phyloP scores from a whole-genome alignment of 2,329 filamentous ascomycete species.

The Didymella glomerata region DNA sequence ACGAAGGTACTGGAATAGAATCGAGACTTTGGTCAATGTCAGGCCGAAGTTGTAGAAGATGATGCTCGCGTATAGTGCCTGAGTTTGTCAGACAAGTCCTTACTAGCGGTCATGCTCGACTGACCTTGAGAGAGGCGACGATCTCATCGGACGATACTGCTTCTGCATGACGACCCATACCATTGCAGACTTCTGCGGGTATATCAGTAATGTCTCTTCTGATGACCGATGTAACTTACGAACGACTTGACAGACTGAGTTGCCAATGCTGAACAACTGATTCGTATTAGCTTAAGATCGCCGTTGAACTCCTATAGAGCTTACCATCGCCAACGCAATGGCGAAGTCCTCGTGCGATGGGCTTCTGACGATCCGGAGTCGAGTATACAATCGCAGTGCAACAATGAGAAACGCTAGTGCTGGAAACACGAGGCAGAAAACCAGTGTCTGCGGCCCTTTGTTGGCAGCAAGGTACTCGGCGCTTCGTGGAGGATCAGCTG shows the following conservation, averaged over 20 bases:
- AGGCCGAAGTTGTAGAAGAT: background rate
- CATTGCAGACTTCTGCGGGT: background rate
- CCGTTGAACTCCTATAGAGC: background rate
- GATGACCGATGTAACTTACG: background rate
- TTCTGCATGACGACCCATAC: background rate
- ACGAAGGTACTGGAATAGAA: background rate
- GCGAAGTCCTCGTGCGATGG: background rate
- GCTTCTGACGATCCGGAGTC: background rate
- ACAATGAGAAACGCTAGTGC: background rate
- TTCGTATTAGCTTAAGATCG: background rate
- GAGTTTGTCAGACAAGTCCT: background rate
- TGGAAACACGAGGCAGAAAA: background rate
- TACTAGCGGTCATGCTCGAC: background rate
- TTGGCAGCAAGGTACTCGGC: background rate
- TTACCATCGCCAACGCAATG: background rate
- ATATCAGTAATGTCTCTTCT: background rate
- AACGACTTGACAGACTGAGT: background rate
- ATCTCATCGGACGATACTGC: background rate
- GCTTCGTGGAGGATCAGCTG: background rate
- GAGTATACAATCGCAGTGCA: background rate
- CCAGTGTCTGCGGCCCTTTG: constrained; percentile 1
- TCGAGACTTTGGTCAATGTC: background rate
- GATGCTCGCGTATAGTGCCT: background rate
- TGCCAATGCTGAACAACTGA: background rate
- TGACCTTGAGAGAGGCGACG: background rate